Percentiles rank a stretch among this genome's conserved stretches.
Conservation (phyloP, 108 stramenopile species). For the Cyclotella choctawhatcheeana region DNA sequence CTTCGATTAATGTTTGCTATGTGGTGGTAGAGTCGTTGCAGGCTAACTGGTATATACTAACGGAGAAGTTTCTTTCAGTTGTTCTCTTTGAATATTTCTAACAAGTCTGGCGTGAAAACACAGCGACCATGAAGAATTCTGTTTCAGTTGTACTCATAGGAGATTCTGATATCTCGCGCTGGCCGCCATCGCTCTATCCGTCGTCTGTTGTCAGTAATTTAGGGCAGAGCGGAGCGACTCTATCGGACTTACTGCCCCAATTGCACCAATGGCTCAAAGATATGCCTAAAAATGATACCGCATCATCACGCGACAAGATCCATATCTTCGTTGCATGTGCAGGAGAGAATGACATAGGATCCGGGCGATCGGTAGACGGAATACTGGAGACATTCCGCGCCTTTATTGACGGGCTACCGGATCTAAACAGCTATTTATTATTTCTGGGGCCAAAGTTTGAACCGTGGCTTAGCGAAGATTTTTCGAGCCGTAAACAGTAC, state of each 20-base stretch:
- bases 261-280: constrained; percentile 6
- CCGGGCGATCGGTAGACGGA: constrained; percentile 47
- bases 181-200: constrained; percentile 62
- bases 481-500: constrained; percentile 63
- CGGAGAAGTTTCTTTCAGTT: too few relatives aligned
- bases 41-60: too few relatives aligned
- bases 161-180: constrained; percentile 79
- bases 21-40: too few relatives aligned
- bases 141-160: constrained; percentile 51
- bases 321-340: constrained; percentile 72
- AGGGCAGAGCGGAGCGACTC: constrained; percentile 48
- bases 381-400: constrained; percentile 43
- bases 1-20: too few relatives aligned
- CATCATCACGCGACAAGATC: constrained; percentile 2
- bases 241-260: constrained; percentile 26
- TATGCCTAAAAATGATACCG: neutral
- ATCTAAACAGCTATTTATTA: constrained; percentile 34
- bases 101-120: too few relatives aligned
- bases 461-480: constrained; percentile 76
- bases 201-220: constrained; percentile 9
- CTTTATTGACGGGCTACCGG: constrained; percentile 40
- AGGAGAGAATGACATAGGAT: constrained; percentile 81
- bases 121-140: neutral
- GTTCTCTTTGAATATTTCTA: too few relatives aligned
- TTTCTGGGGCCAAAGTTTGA: constrained; percentile 87